Evolutionary conservation across 176 grass and related monocot species (phyloP).

Genomic region (Panicum miliaceum): DNA sequence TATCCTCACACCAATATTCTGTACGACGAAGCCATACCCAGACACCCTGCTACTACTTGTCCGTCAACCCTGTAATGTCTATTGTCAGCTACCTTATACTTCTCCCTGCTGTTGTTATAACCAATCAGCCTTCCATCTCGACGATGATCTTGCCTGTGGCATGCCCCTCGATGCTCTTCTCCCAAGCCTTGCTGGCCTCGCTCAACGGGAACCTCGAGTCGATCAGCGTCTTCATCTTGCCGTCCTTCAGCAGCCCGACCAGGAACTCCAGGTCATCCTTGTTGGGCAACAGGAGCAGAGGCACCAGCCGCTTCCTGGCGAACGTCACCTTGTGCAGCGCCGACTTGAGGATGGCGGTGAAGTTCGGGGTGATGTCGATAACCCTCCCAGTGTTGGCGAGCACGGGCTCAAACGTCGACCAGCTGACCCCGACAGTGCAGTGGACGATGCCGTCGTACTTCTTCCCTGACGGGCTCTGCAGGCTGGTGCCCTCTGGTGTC

Average conservation of each 20-base stretch:
- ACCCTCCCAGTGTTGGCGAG: slow-evolving; percentile 48
- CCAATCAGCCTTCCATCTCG: slow-evolving; percentile 40
- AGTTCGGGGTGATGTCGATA: slow-evolving; percentile 55
- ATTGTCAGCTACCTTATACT: background rate
- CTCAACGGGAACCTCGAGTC: slow-evolving; percentile 55
- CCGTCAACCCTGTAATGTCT: background rate
- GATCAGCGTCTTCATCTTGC: slow-evolving; percentile 61
- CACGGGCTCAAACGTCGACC: slow-evolving; percentile 55
- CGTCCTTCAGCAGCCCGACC: slow-evolving; percentile 55
- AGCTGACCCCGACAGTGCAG: slow-evolving; percentile 53
- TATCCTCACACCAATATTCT: background rate
- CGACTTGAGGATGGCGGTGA: slow-evolving; percentile 22
- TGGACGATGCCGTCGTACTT: slow-evolving; percentile 65
- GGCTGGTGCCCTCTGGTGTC: slow-evolving; percentile 53
- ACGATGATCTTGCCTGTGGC: slow-evolving; percentile 71
- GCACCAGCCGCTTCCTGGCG: slow-evolving; percentile 55
- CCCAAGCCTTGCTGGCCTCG: slow-evolving; percentile 56
- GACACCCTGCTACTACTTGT: background rate
- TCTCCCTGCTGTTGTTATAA: background rate
- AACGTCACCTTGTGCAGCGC: slow-evolving; percentile 44
- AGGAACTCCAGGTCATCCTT: slow-evolving; percentile 65
- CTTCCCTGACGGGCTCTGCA: slow-evolving; percentile 60
- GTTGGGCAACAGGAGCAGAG: slow-evolving; percentile 35
- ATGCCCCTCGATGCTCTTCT: slow-evolving; percentile 75
- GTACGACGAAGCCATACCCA: background rate